Evolutionary conservation across 495 filamentous ascomycete species (phyloP), one percentile per base, ranked within the genome.

Genomic region (Annulohypoxylon stygium): DNA sequence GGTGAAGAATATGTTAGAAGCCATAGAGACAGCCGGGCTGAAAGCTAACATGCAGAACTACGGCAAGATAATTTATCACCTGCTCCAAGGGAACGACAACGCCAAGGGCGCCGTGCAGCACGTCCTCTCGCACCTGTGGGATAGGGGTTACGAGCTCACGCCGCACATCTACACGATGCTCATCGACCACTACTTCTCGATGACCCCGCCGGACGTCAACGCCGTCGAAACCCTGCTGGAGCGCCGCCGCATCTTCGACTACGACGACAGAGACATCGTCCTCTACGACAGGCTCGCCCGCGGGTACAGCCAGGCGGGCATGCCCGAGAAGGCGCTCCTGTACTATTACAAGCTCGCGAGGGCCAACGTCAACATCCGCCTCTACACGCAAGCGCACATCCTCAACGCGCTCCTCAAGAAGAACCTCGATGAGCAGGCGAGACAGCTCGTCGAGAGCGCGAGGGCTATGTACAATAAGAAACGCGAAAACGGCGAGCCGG

Each of bases 131-230:
- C 86, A 90, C 74, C 91, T 95, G 82, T 79, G 80, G 69, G 47
- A 59, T 3, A 75, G 81, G 50, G 83, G 83, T 8, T 68, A 92
- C 33, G 78, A 84, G 70, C 84, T 89, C 0, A 85, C 84, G 2
- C 72, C 85, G 4, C 86, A 91, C 61, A 86, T 93, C 74, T 92
- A 91, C 83, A 92, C 92, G 26, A 89, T 89, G 73, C 83, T 95
- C 7, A 75, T 90, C n/a, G 85, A 88, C n/a, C 81, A 91, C 79
- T 89, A 90, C 79, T 93, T 93, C 76, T 43, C 78, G 3, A 83
- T 76, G 68, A 12, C 76, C n/a, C 86, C 87, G 8, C 89, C 90
- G 2, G 83, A 92, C 73, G 71, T 91, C 26, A 79, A 76, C 0
- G 88, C 87, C 23, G 84, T 93, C 34, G 84, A 87, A 20, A 62